These are phyloP conservation scores for Avena eriantha DNA, from an alignment of 176 grass and related monocot genomes.

Conservation along the genomic window DNA sequence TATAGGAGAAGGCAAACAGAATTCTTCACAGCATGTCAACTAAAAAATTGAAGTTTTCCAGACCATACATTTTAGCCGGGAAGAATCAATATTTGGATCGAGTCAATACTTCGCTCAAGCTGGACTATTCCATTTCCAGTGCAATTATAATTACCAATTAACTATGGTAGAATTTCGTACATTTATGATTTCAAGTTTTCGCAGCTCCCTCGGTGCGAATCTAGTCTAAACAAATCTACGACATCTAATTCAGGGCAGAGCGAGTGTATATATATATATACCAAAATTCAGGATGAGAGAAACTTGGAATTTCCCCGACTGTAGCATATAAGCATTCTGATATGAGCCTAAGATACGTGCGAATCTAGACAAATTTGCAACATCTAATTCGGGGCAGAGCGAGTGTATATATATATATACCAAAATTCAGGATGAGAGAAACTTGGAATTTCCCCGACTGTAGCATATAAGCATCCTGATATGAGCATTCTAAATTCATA, in stretches of 20 bases:
- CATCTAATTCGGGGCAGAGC: too few relatives aligned
- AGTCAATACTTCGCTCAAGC: neutral
- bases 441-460: neutral
- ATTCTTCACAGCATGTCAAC: neutral
- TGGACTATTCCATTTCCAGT: neutral
- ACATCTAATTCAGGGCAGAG: too few relatives aligned
- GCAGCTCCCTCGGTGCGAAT: neutral
- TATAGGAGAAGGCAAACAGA: neutral
- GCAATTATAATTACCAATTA: constrained; percentile 3
- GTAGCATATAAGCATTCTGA: neutral
- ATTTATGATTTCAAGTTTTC: neutral
- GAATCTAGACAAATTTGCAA: too few relatives aligned
- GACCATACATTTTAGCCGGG: neutral
- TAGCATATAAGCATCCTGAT: neutral
- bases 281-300: neutral
- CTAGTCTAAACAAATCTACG: too few relatives aligned
- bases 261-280: constrained; percentile 2
- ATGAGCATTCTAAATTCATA: neutral
- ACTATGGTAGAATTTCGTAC: neutral
- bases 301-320: neutral
- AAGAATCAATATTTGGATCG: neutral
- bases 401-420: constrained; percentile 6
- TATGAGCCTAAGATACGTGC: too few relatives aligned
- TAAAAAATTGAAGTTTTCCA: neutral
- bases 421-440: neutral